Percentiles rank a stretch among this genome's conserved stretches.
Conservation (phyloP, 176 grass and related monocot species). For the Puccinellia tenuiflora region DNA sequence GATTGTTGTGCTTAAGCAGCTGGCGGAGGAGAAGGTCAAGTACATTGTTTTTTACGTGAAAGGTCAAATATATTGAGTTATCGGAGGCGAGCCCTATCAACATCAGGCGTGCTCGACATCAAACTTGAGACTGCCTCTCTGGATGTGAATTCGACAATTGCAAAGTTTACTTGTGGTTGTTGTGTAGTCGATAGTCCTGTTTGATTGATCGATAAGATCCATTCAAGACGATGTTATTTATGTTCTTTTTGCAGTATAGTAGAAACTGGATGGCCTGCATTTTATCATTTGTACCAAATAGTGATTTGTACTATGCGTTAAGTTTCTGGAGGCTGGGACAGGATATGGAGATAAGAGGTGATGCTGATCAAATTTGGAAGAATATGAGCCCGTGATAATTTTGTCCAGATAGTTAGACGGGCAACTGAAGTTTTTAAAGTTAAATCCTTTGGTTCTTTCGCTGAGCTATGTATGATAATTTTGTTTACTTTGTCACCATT, state of each 20-base stretch:
- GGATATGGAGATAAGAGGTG: too few species aligned
- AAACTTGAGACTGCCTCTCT: slow-evolving; percentile 63
- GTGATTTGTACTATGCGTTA: background rate
- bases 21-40: slow-evolving; percentile 77
- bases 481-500: too few species aligned
- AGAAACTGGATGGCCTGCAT: background rate
- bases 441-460: too few species aligned
- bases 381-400: too few species aligned
- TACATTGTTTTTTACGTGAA: too few species aligned
- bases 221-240: background rate
- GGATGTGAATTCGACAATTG: slow-evolving; percentile 33
- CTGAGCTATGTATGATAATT: too few species aligned
- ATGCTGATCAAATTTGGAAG: too few species aligned
- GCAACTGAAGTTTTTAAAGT: too few species aligned
- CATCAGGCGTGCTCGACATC: slow-evolving; percentile 62
- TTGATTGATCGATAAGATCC: too few species aligned
- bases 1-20: slow-evolving; percentile 70
- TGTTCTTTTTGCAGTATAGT: background rate
- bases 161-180: background rate
- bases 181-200: background rate
- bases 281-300: background rate
- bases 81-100: slow-evolving; percentile 71
- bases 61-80: slow-evolving; percentile 67
- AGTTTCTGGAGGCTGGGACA: background rate
- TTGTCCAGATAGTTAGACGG: too few species aligned